Base-by-base conservation (phyloP, 768 basidiomycete species). In the Rhizopogon rudus region DNA sequence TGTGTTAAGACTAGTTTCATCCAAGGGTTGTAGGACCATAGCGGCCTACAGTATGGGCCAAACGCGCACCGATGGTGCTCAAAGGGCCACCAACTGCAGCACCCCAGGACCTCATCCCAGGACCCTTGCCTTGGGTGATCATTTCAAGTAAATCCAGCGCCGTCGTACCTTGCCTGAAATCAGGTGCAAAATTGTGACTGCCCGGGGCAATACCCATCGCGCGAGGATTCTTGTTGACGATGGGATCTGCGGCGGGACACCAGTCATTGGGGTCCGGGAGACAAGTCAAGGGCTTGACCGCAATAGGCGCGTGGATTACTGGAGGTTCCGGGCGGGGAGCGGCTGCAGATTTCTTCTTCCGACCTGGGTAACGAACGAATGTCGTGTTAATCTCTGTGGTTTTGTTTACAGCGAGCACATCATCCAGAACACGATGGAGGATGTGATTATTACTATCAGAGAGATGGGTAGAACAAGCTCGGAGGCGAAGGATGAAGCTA, bases 241-340 rank as follows among this genome's bases (percentile, higher is more conserved):
- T 57, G 14, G 70, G 70, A 42, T 70, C 70, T 43, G 61, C 62
- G 43, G 63, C 48, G 1, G 70, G 70, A 43, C 63, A 69, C 70
- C 69, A 70, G 54, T 64, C 63, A 20, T 40, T 37, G 7, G 57
- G 25, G 17, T 56, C 52, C 31, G 64, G 56, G 9, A 65, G 37
- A 49, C 50, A 44, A 29, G 56, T 39, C 17, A 40, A 52, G 44
- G 49, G 48, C 25, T 48, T 57, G n/a, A 60, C 28, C 13, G 60
- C 57, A 16, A 58, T 61, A 6, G 65, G 60, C 29, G 58, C 56
- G 14, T 60, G 25, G 29, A 60, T 55, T 42, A 58, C 57, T 28
- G 51, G 16, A 25, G 51, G 17, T 12, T 33, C 51, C 35, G 46
- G 49, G n/a, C 3, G 48, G 33, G 33, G 33, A 16, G 22, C 20